Conservation (phyloP, 805 yeast genomes). For the Candida maesae region DNA sequence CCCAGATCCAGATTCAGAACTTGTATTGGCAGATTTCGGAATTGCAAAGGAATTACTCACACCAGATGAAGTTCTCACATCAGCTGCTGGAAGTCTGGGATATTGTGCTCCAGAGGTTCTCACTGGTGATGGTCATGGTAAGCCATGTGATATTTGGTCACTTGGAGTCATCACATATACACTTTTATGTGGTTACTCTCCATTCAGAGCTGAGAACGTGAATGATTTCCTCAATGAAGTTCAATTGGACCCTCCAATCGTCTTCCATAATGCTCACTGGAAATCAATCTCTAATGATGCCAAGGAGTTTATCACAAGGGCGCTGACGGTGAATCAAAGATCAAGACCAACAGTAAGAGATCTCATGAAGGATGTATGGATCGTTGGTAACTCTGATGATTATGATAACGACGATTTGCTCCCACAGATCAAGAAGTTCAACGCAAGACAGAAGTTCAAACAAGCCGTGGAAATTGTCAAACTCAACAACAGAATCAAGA, state of each 20-base stretch:
- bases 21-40: slow-evolving; percentile 94
- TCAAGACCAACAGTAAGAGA: slow-evolving; percentile 66
- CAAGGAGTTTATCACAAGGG: slow-evolving; percentile 66
- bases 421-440: slow-evolving; percentile 75
- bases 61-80: slow-evolving; percentile 56
- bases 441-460: slow-evolving; percentile 78
- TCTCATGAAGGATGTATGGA: slow-evolving; percentile 74
- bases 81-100: slow-evolving; percentile 90
- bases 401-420: slow-evolving; percentile 59
- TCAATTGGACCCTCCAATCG: slow-evolving; percentile 59
- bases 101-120: slow-evolving; percentile 97
- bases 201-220: slow-evolving; percentile 81
- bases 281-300: slow-evolving; percentile 75
- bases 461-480: slow-evolving; percentile 83
- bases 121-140: slow-evolving; percentile 80
- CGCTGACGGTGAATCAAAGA: slow-evolving; percentile 64
- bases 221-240: slow-evolving; percentile 81
- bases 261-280: slow-evolving; percentile 93
- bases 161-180: slow-evolving; percentile 92
- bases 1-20: slow-evolving; percentile 54
- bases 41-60: slow-evolving; percentile 74
- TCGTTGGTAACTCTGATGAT: slow-evolving; percentile 45
- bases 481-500: slow-evolving; percentile 72
- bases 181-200: slow-evolving; percentile 85
- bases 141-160: slow-evolving; percentile 96